Evolutionary conservation across 176 grass and related monocot genomes (phyloP).

Genomic region (Areca catechu): DNA sequence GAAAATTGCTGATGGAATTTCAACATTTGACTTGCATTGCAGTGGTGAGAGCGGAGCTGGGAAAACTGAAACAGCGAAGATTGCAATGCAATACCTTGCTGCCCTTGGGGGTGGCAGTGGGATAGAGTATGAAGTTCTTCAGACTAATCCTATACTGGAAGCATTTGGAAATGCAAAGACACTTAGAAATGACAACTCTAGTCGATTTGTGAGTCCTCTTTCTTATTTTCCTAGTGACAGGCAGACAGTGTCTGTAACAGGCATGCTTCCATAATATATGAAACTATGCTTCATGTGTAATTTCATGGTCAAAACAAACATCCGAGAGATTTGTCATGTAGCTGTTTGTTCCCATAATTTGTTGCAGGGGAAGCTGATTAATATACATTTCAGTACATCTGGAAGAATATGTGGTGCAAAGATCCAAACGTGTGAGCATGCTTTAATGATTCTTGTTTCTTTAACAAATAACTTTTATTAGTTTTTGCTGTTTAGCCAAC

Average conservation of each 20-base stretch:
- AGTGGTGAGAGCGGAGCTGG: conserved; percentile 99
- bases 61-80: conserved; percentile 99
- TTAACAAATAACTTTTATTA: no score
- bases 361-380: conserved; percentile 89
- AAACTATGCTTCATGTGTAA: no score
- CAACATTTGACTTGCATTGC: background rate
- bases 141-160: conserved; percentile 96
- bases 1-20: no score
- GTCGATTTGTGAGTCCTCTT: conserved; percentile 80
- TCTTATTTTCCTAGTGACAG: background rate
- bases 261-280: no score
- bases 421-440: conserved; percentile 85
- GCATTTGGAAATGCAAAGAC: conserved; percentile 99
- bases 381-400: conserved; percentile 92
- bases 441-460: no score
- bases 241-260: no score
- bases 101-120: conserved; percentile 86
- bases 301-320: no score
- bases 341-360: background rate
- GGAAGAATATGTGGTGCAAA: conserved; percentile 84
- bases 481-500: background rate
- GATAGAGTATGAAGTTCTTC: conserved; percentile 96
- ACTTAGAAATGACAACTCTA: conserved; percentile 93
- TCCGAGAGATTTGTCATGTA: no score
- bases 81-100: conserved; percentile 98